A percentile compares a stretch with the other conserved stretches of the same genome.
phyloP scores from a whole-genome alignment of 495 filamentous ascomycete species.

The Daldinia vernicosa region DNA sequence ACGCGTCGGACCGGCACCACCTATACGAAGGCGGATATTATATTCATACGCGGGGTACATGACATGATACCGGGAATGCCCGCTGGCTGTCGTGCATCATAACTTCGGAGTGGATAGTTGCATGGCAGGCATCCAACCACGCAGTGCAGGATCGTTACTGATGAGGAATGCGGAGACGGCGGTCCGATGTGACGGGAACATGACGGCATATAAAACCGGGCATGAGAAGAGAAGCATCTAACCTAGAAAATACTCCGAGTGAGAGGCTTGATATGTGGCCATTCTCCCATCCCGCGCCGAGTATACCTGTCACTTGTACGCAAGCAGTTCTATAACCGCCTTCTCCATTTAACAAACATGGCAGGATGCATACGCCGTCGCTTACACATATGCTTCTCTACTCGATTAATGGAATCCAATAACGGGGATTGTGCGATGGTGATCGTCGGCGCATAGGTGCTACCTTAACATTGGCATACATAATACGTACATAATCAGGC shows the following conservation, averaged over 20 bases:
- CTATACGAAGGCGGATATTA: not conserved
- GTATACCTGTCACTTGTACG: not conserved
- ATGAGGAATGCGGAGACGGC: constrained; percentile 18
- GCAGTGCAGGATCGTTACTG: constrained; percentile 6
- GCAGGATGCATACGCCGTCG: not conserved
- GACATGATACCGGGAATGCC: constrained; percentile 21
- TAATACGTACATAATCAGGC: not conserved
- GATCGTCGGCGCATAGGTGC: not conserved
- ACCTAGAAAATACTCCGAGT: not conserved
- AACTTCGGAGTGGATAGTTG: constrained; percentile 10
- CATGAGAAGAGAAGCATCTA: not conserved
- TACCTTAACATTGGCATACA: not conserved
- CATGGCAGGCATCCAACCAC: constrained; percentile 13
- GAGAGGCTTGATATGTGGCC: not conserved
- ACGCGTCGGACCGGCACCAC: not conserved
- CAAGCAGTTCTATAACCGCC: not conserved
- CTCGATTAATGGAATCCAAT: not conserved
- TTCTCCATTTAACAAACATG: constrained; percentile 6
- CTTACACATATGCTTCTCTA: not conserved
- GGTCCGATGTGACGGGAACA: constrained; percentile 15
- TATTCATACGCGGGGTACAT: constrained; percentile 23
- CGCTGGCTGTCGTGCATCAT: constrained; percentile 9
- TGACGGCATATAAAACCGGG: not conserved
- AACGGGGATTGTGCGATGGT: not conserved
- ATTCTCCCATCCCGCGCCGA: not conserved